These are phyloP conservation scores for Trapa incisa DNA, from an alignment of 345 rosid genomes.

Conservation along the genomic window DNA sequence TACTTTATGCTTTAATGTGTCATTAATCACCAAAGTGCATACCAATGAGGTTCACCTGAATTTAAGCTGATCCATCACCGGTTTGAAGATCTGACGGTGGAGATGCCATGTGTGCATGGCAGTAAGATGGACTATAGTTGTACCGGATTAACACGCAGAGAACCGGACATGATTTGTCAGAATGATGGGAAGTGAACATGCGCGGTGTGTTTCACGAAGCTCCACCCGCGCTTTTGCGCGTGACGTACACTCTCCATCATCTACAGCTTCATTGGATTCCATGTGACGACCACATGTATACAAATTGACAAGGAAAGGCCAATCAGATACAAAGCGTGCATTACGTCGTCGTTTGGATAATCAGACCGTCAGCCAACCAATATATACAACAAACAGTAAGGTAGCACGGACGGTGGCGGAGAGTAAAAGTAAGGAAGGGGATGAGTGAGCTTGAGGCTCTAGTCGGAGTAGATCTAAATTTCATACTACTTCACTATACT, in stretches of 20 bases:
- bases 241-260: not conserved
- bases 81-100: not conserved
- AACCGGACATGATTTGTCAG: conserved; percentile 23
- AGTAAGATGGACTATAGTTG: not conserved
- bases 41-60: not conserved
- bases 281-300: no score
- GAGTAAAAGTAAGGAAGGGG: no score
- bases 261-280: no score
- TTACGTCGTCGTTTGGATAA: no score
- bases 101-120: not conserved
- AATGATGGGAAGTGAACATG: conserved; percentile 29
- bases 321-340: no score
- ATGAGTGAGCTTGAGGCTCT: no score
- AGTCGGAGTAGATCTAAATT: not conserved
- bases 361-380: no score
- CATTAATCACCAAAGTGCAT: no score
- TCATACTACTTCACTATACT: not conserved
- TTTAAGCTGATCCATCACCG: not conserved
- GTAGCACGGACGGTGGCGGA: no score
- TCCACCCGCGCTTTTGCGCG: not conserved
- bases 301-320: no score
- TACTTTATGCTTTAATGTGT: not conserved
- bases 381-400: no score
- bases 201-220: not conserved
- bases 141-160: not conserved